These are phyloP conservation scores for Clonostachys solani DNA, from an alignment of 2,329 filamentous ascomycete species.

Conservation along the genomic window DNA sequence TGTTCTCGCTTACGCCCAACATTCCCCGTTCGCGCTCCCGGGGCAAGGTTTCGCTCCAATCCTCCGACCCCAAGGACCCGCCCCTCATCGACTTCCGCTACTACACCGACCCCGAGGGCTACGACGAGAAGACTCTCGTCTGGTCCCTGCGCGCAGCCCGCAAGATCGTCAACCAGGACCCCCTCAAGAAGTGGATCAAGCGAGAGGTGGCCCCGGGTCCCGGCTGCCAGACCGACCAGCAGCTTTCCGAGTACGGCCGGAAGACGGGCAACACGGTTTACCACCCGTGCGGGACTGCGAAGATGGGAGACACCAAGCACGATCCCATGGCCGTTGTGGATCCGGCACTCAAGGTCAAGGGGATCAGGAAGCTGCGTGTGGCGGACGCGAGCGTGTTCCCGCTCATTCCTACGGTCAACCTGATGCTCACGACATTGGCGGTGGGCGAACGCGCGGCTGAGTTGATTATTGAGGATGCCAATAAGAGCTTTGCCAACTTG, in stretches of 20 bases:
- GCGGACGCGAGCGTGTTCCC: constrained; percentile 87
- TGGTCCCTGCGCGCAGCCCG: constrained; percentile 72
- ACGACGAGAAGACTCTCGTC: constrained; percentile 78
- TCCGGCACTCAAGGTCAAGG: constrained; percentile 64
- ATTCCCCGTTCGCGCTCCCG: constrained; percentile 78
- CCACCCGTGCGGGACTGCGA: constrained; percentile 83
- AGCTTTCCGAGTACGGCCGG: constrained; percentile 76
- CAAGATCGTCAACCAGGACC: constrained; percentile 66
- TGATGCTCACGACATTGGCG: constrained; percentile 82
- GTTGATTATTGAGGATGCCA: constrained; percentile 67
- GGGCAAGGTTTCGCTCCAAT: constrained; percentile 73
- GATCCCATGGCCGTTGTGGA: constrained; percentile 80
- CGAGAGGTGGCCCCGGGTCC: constrained; percentile 76
- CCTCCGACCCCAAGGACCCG: constrained; percentile 69
- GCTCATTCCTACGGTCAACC: constrained; percentile 80
- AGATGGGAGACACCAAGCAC: constrained; percentile 72
- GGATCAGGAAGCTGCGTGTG: constrained; percentile 70
- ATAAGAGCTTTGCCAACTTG: too few species aligned
- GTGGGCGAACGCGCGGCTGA: constrained; percentile 83
- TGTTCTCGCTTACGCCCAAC: constrained; percentile 92
- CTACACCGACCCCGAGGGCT: constrained; percentile 81
- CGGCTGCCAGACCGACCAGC: constrained; percentile 69
- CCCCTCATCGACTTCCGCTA: constrained; percentile 85
- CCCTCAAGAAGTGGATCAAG: constrained; percentile 81
- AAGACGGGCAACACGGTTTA: constrained; percentile 84